Percentiles rank a stretch among this genome's conserved stretches.
Conservation (phyloP, 2,329 filamentous ascomycete genomes). For the Hawksworthiomyces lignivorus region DNA sequence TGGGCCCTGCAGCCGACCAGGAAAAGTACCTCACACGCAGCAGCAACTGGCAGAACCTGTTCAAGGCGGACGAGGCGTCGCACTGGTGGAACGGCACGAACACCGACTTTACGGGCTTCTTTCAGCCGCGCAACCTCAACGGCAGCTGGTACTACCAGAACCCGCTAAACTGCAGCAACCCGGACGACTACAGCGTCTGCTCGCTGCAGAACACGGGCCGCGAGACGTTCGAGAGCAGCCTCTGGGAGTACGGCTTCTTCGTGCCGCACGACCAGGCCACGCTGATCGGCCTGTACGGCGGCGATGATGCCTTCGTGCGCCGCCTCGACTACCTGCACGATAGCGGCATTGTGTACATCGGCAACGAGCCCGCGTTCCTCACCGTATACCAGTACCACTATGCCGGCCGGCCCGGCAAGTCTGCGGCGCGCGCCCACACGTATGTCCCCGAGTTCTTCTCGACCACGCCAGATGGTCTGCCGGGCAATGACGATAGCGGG, state of each 20-base stretch:
- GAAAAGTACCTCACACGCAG: conserved; percentile 53
- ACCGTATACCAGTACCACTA: conserved; percentile 65
- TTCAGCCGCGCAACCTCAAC: conserved; percentile 61
- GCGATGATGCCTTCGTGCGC: conserved; percentile 45
- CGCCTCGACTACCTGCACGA: conserved; percentile 60
- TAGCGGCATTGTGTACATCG: conserved; percentile 56
- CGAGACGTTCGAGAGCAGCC: conserved; percentile 65
- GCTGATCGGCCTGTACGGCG: conserved; percentile 54
- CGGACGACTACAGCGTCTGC: conserved; percentile 47
- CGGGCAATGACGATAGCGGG: conserved; percentile 64
- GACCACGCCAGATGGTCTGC: conserved; percentile 50
- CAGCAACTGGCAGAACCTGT: conserved; percentile 62
- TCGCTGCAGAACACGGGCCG: conserved; percentile 51
- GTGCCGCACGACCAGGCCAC: conserved; percentile 46
- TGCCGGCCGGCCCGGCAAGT: conserved; percentile 52
- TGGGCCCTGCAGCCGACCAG: conserved; percentile 47
- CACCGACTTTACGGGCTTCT: conserved; percentile 62
- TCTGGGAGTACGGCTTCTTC: conserved; percentile 67
- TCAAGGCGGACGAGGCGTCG: conserved; percentile 51
- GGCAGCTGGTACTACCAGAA: conserved; percentile 62
- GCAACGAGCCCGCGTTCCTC: conserved; percentile 54
- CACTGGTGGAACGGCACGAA: conserved; percentile 42
- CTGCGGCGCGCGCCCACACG: conserved; percentile 46
- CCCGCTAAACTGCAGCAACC: conserved; percentile 53
- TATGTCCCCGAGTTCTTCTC: conserved; percentile 61